A percentile compares a stretch with the other conserved stretches of the same genome.
phyloP scores from a whole-genome alignment of 2,329 filamentous ascomycete genomes.

The Neonectria sp. region DNA sequence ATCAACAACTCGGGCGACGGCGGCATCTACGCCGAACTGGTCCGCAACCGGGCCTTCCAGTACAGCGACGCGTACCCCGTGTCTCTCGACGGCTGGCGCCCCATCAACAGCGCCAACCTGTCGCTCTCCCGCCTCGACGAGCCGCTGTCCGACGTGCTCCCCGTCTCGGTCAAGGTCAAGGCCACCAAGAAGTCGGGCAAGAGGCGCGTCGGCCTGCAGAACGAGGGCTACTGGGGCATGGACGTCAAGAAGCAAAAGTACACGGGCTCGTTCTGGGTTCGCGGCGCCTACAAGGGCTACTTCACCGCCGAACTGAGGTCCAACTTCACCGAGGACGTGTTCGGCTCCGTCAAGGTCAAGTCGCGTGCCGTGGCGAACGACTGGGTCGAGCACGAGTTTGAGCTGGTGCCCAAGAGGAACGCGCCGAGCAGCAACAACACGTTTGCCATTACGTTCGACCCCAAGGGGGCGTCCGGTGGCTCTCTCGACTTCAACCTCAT shows the following conservation, averaged over 20 bases:
- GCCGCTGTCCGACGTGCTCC: slow-evolving; percentile 68
- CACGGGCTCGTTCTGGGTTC: slow-evolving; percentile 68
- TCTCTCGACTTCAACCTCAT: slow-evolving; percentile 71
- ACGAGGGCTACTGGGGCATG: slow-evolving; percentile 73
- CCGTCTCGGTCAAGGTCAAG: slow-evolving; percentile 65
- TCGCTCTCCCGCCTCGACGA: slow-evolving; percentile 61
- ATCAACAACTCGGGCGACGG: slow-evolving; percentile 81
- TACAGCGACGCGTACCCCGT: slow-evolving; percentile 59
- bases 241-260: slow-evolving; percentile 64
- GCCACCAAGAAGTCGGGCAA: slow-evolving; percentile 47
- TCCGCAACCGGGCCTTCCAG: slow-evolving; percentile 81
- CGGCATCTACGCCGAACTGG: slow-evolving; percentile 80
- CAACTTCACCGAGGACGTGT: slow-evolving; percentile 60
- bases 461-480: slow-evolving; percentile 53
- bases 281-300: slow-evolving; percentile 62
- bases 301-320: slow-evolving; percentile 65
- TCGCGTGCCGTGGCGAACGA: slow-evolving; percentile 57
- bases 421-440: slow-evolving; percentile 70
- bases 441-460: slow-evolving; percentile 68
- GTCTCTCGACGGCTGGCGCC: slow-evolving; percentile 62
- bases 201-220: slow-evolving; percentile 61
- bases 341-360: slow-evolving; percentile 63
- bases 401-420: slow-evolving; percentile 59
- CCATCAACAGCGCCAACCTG: slow-evolving; percentile 60
- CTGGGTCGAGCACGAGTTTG: slow-evolving; percentile 68